Base-by-base conservation (phyloP, 306 rosid genomes). In the Sophora flavescens region DNA sequence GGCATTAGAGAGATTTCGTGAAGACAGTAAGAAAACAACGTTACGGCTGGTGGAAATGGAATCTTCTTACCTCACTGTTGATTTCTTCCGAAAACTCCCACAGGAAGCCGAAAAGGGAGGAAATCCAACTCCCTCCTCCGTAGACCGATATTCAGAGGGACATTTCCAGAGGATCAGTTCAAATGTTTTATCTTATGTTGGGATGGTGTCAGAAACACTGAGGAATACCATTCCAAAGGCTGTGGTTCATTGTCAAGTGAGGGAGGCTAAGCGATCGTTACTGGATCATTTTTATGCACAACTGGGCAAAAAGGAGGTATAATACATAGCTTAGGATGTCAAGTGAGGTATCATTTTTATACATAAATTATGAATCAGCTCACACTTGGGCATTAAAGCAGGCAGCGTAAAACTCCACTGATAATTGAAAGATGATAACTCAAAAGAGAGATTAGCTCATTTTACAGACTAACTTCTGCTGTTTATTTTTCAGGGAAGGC, bases 31-130 rank as follows among this genome's bases (percentile, higher is more conserved):
- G 86, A 95, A 88, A 91, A 82, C 99, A 32, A 84, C 93, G 33
- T 15, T 90, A 35, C 88, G 99, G 59, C 73, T 95, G 57, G 97
- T 95, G 81, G 99, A 95, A 81, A 95, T 95, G 99, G 98, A 95
- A 87, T 87, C 99, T 41, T 90, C 97, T 17, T 95, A 92, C 77
- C 83, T 95, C 84, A 95, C 99, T 0, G 99, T 88, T 52, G 99
- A 95, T 62, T 95, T 92, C 93, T 95, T 95, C 79, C 89, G 99
- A 51, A 90, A 84, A 70, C 99, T 92, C 62, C 97, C 97, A 1
- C 92, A 80, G 75, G 97, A 92, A 84, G 78, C 70, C 35, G 97
- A 90, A 39, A 92, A 83, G 85, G 88, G 77, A 16, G 91, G 81
- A 56, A 86, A 79, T 56, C 91, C 89, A 33, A 59, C 85, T 81